Evolutionary conservation across 2,329 filamentous ascomycete species (phyloP), one percentile per base, ranked within the genome.

Genomic region (Scorias spongiosa): DNA sequence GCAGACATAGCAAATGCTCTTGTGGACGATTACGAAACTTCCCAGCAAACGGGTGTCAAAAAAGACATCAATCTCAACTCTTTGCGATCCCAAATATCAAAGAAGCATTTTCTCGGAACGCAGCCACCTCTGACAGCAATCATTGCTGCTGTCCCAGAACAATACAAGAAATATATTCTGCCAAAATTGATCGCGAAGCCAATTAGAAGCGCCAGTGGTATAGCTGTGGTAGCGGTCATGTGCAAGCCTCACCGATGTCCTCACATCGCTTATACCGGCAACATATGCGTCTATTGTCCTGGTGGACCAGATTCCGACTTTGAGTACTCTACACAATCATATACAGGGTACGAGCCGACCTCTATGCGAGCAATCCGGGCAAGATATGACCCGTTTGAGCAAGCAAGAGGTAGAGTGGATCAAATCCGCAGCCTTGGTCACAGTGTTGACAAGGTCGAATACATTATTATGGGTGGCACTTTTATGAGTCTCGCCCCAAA

Each of bases 381-480:
- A 29, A 79, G 93, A 42, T 98, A 98, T 60, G 93, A 98, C 58
- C 91, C 91, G 0, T 98, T 95, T 55, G 91, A 98, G 64, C 91
- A 98, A 68, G 91, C 91, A 12, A 76, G 91, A 61, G 91, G 91
- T 37, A 79, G 91, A 53, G 89, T 98, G 5, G 93, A 98, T 56
- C 91, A 98, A 66, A 86, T 98, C 59, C 93, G 93, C 63, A 84
- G 85, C 2, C 73, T 98, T 0, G 91, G 91, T 1, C 91, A 98
- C 64, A 94, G 86, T 39, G 91, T 98, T 40, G 91, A 98, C 67
- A 98, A 98, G 64, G 91, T 98, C 18, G 91, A 98, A 68, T 98
- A 96, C 64, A 98, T 98, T 59, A 94, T 98, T 61, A 98, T 98
- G 91, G 91, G 91, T 47, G 91, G 91, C 52, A 98, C 91, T 0